Evolutionary conservation across 2,329 filamentous ascomycete genomes (phyloP).

Genomic region (Pseudocercospora fijiensis): DNA sequence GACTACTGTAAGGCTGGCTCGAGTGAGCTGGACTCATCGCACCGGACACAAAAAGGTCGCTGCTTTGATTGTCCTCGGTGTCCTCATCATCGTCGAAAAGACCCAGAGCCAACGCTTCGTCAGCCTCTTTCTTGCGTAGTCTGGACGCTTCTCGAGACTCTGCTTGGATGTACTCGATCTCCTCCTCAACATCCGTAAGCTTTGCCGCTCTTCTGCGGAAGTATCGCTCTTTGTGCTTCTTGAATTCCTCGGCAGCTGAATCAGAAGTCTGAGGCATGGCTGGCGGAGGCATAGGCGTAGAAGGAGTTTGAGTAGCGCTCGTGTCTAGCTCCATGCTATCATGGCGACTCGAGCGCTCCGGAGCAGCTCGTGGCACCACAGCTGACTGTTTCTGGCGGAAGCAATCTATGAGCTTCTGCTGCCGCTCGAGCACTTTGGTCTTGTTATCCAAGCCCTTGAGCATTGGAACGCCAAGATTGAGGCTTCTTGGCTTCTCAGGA

Average conservation of each 20-base stretch:
- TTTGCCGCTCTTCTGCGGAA: constrained; percentile 19
- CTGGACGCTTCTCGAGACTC: constrained; percentile 23
- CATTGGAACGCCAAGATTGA: background rate
- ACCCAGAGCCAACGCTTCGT: constrained; percentile 9
- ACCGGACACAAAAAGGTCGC: constrained; percentile 15
- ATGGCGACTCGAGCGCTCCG: background rate
- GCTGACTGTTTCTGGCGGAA: background rate
- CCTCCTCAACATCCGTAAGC: constrained; percentile 19
- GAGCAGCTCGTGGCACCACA: background rate
- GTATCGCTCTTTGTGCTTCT: constrained; percentile 10
- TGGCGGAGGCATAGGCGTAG: constrained; percentile 10
- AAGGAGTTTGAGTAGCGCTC: background rate
- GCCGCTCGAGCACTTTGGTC: background rate
- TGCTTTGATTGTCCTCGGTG: constrained; percentile 12
- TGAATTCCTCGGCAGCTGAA: constrained; percentile 5
- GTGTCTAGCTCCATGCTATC: constrained; percentile 2
- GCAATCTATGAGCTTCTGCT: background rate
- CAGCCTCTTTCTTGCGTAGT: constrained; percentile 21
- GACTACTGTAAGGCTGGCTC: background rate
- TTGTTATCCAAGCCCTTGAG: background rate
- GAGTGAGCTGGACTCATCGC: background rate
- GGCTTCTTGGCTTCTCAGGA: background rate
- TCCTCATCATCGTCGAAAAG: background rate
- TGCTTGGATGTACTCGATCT: constrained; percentile 28
- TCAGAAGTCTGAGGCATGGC: background rate